A percentile compares a stretch with the other conserved stretches of the same genome.
Conservation (phyloP, 352 stramenopile genomes). For the Pythium angustatum region DNA sequence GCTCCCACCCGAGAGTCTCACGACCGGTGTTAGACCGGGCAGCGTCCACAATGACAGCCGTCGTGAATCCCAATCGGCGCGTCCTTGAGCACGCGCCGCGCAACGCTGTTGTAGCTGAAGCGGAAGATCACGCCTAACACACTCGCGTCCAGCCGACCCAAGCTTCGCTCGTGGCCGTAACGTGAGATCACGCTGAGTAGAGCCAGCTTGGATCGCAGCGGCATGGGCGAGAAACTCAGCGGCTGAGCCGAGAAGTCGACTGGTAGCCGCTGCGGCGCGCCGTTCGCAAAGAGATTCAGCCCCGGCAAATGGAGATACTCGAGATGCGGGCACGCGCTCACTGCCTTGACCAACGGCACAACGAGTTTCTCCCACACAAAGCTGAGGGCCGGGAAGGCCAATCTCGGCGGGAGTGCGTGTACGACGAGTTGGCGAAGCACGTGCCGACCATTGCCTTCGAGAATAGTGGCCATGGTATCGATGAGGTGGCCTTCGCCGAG, state of each 20-base stretch:
- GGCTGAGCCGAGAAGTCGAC: constrained; percentile 1
- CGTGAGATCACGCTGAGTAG: constrained; percentile 19
- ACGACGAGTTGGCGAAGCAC: constrained; percentile 10
- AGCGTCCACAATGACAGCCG: no score
- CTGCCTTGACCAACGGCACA: background rate
- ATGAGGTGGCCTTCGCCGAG: background rate
- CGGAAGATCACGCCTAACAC: constrained; percentile 11
- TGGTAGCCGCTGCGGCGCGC: background rate
- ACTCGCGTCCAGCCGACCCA: constrained; percentile 13
- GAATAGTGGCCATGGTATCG: background rate
- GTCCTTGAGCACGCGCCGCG: constrained; percentile 13
- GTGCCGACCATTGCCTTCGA: background rate
- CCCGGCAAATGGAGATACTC: constrained; percentile 12
- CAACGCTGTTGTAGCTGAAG: background rate
- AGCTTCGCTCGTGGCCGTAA: background rate
- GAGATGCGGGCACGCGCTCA: constrained; percentile 2
- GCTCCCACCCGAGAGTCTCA: no score
- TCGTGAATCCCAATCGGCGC: background rate
- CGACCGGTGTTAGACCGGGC: no score
- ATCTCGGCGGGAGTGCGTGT: background rate
- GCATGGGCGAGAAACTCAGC: constrained; percentile 11
- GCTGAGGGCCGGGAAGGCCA: background rate
- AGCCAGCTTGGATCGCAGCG: constrained; percentile 15
- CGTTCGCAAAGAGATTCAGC: constrained; percentile 3
- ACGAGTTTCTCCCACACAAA: background rate